phyloP scores from a whole-genome alignment of 148 eudicot species.

The Hydrangea macrophylla region DNA sequence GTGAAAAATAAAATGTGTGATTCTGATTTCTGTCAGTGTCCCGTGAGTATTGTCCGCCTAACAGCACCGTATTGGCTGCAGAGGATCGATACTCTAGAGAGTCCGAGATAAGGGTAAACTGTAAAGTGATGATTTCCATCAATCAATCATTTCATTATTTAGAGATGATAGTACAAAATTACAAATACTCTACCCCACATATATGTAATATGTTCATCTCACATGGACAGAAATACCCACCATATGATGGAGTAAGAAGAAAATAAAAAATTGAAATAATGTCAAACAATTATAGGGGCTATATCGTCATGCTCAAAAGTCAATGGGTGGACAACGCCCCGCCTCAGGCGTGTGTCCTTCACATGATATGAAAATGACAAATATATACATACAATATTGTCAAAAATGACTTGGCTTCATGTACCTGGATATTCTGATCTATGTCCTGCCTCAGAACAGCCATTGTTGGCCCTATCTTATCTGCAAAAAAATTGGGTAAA shows the following conservation, averaged over 20 bases:
- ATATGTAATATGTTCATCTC: too few species aligned
- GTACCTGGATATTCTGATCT: constrained; percentile 74
- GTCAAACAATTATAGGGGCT: neutral
- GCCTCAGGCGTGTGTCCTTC: constrained; percentile 25
- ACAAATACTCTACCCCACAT: neutral
- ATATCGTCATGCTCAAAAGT: constrained; percentile 15
- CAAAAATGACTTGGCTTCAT: neutral
- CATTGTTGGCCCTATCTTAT: constrained; percentile 98
- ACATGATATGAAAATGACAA: constrained; percentile 26
- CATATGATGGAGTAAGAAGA: neutral
- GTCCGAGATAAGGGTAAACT: neutral
- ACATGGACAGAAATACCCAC: constrained; percentile 6
- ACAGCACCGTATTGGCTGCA: too few species aligned
- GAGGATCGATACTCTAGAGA: too few species aligned
- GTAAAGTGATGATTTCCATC: neutral
- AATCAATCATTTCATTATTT: neutral
- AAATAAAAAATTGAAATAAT: neutral
- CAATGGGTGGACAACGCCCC: neutral
- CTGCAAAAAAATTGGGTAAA: constrained; percentile 36
- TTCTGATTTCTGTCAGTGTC: too few species aligned
- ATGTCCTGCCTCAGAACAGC: constrained; percentile 86
- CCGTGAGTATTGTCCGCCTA: too few species aligned
- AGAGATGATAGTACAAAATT: neutral
- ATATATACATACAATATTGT: neutral
- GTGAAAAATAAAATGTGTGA: too few species aligned